Evolutionary conservation across 441 rosid genomes (phyloP), one percentile per base, ranked within the genome.

Genomic region (Croton setiger): DNA sequence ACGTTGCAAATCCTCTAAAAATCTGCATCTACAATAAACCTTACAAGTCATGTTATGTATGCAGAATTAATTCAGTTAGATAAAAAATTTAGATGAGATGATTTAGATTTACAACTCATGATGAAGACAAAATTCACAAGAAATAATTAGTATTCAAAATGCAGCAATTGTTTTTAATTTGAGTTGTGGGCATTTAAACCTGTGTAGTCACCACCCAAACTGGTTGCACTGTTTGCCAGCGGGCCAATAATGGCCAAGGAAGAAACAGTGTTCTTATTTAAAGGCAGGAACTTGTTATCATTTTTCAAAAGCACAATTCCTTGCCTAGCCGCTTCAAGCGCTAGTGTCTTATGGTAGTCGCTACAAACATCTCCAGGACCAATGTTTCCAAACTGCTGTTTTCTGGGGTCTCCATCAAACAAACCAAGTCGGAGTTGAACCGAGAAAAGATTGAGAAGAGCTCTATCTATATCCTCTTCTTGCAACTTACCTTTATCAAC

Each of bases 261-360:
- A 54, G 76, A 86, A 79, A 87, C 90, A 63, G 56, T 83, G 35
- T 61, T 63, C 55, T 75, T 77, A n/a, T 88, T 85, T 37, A 91
- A 80, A 66, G 98, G 98, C 44, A 94, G 83, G 11, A 84, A 74
- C 3, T 81, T 79, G 12, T 83, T 82, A 0, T 73, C 80, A 72
- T 92, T 94, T 69, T 94, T 88, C 21, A 94, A 86, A 9, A 94
- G 92, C 72, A 94, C 98, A 57, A 94, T 81, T 71, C 97, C 97
- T 78, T 90, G 96, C 73, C 90, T 85, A 35, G 97, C 96, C 10
- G 98, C 97, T 76, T 94, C 98, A 4, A 87, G 91, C 14, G 98
- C 96, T 20, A 90, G 83, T 54, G 79, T 85, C 68, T 83, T 86
- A 76, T 94, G 96, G 63, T 85, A 85, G 45, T 82, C 77, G n/a